Evolutionary conservation across 805 yeast genomes (phyloP).

Genomic region (Nakazawaea pomicola): DNA sequence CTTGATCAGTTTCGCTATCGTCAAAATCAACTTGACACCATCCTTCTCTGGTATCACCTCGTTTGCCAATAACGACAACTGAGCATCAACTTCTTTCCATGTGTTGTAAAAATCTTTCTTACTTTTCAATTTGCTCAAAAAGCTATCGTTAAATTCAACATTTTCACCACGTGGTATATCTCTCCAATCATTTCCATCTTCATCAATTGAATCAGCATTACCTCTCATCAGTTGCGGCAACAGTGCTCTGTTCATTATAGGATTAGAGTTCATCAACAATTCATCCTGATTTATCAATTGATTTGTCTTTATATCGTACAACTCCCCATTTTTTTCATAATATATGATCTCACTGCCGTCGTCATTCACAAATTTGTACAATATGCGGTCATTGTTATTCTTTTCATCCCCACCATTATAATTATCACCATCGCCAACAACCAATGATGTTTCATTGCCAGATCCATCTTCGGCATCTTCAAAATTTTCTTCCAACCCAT

Average conservation of each 20-base stretch:
- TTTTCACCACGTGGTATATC: slow-evolving; percentile 64
- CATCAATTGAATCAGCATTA: slow-evolving; percentile 12
- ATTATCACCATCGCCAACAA: too few relatives aligned
- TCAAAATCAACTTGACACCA: slow-evolving; percentile 38
- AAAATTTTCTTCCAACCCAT: slow-evolving; percentile 12
- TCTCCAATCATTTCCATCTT: slow-evolving; percentile 62
- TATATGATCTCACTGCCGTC: slow-evolving; percentile 4
- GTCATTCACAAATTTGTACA: slow-evolving; percentile 1
- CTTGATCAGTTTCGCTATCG: slow-evolving; percentile 50
- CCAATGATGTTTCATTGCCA: too few relatives aligned
- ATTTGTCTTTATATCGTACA: slow-evolving; percentile 4
- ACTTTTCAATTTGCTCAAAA: slow-evolving; percentile 16
- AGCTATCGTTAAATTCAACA: slow-evolving; percentile 26
- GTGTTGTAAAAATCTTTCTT: slow-evolving; percentile 20
- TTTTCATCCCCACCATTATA: slow-evolving; percentile 5
- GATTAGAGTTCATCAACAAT: slow-evolving; percentile 6
- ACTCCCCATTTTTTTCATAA: slow-evolving; percentile 7
- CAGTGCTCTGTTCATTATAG: slow-evolving; percentile 1
- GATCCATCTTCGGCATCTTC: slow-evolving; percentile 14
- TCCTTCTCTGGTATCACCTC: slow-evolving; percentile 21
- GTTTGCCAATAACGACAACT: slow-evolving; percentile 23
- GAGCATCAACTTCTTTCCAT: slow-evolving; percentile 21
- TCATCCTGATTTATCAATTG: slow-evolving; percentile 11
- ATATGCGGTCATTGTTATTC: neutral
- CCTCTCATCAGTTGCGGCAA: slow-evolving; percentile 2